Percentiles rank a stretch among this genome's conserved stretches.
These are phyloP conservation scores for Penicillium nucicola DNA, from an alignment of 495 filamentous ascomycete species.

Conservation along the genomic window DNA sequence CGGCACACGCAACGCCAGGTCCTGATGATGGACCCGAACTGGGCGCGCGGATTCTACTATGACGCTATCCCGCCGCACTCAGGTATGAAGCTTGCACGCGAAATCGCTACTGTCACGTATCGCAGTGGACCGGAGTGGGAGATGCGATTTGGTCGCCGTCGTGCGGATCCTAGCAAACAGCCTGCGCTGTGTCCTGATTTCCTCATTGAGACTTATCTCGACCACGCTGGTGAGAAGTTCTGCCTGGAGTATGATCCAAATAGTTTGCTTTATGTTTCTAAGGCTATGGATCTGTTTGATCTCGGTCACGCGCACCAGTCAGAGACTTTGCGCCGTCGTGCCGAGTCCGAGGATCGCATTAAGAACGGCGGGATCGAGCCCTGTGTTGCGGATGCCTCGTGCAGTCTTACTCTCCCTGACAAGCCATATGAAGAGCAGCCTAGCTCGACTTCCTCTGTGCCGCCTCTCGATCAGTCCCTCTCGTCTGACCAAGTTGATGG, in stretches of 20 bases:
- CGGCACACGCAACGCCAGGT: slow-evolving; percentile 97
- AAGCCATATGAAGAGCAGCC: slow-evolving; percentile 80
- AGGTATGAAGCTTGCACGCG: slow-evolving; percentile 95
- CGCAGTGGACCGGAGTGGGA: slow-evolving; percentile 98
- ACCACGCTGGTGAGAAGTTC: slow-evolving; percentile 98
- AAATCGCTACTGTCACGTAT: slow-evolving; percentile 98
- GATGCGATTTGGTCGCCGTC: slow-evolving; percentile 81
- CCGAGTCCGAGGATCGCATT: slow-evolving; percentile 48
- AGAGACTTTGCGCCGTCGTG: slow-evolving; percentile 45
- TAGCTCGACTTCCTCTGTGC: slow-evolving; percentile 33
- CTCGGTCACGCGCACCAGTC: slow-evolving; percentile 67
- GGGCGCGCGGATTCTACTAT: slow-evolving; percentile 97
- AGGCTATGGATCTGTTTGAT: slow-evolving; percentile 99
- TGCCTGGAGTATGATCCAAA: slow-evolving; percentile 98
- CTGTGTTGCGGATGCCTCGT: slow-evolving; percentile 45
- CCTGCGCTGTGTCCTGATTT: slow-evolving; percentile 96
- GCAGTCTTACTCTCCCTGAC: slow-evolving; percentile 81
- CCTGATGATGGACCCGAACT: slow-evolving; percentile 97
- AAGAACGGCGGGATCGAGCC: slow-evolving; percentile 26
- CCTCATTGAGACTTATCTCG: slow-evolving; percentile 96
- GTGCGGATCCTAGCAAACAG: slow-evolving; percentile 80
- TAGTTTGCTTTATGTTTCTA: slow-evolving; percentile 92
- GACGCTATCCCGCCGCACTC: slow-evolving; percentile 82
- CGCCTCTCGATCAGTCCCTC: slow-evolving; percentile 22
- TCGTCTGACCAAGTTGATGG: slow-evolving; percentile 9